Conservation (phyloP, 345 rosid species). For the Camelina hispida region DNA sequence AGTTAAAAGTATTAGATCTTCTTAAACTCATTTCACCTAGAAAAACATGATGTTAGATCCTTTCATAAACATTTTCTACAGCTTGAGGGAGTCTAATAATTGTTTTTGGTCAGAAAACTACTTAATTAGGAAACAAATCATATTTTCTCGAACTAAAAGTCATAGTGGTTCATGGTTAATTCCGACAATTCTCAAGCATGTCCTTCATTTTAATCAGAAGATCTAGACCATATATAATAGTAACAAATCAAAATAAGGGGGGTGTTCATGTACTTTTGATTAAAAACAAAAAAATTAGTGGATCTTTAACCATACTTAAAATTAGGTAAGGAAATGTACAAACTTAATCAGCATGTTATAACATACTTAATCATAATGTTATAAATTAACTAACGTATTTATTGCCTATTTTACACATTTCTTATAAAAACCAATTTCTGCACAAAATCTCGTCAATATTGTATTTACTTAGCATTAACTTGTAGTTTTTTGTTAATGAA, state of each 20-base stretch:
- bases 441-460: not conserved
- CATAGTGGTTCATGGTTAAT: too few relatives aligned
- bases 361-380: too few relatives aligned
- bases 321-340: constrained; percentile 22
- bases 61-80: too few relatives aligned
- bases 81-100: not conserved
- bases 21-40: not conserved
- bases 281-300: not conserved
- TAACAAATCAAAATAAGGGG: not conserved
- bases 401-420: not conserved
- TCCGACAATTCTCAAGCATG: not conserved
- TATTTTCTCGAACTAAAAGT: not conserved
- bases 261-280: not conserved
- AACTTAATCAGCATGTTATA: not conserved
- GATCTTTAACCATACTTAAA: constrained; percentile 26
- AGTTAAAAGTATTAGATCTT: not conserved
- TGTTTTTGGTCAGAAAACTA: not conserved
- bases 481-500: not conserved
- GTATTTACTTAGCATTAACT: not conserved
- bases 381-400: too few relatives aligned
- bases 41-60: not conserved
- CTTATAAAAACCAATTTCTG: not conserved
- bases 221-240: not conserved
- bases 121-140: not conserved
- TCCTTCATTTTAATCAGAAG: not conserved